Evolutionary conservation across 495 filamentous ascomycete species (phyloP), one percentile per base, ranked within the genome.

Genomic region (Aspergillus conjunctus): DNA sequence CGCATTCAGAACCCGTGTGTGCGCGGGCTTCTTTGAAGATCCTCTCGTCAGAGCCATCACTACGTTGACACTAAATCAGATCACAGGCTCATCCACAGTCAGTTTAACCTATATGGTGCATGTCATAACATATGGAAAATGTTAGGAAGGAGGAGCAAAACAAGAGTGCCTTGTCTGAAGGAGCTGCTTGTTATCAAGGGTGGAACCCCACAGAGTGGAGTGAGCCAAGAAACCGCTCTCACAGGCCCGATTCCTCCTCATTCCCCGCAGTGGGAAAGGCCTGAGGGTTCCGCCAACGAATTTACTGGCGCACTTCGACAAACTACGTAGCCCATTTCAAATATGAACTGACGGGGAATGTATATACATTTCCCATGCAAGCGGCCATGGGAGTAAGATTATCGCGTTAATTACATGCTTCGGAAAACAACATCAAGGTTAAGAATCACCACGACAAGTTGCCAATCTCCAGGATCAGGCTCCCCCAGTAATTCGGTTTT

Each of bases 1-100:
- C 44, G 44, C 44, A 11, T 48, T 48, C 17, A 48, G 44, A 48
- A 48, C 44, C 44, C 44, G 44, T 48, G 44, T 48, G 17, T 48
- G 21, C 17, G 44, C 17, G 7, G 44, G 10, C 17, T 48, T 48
- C 44, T 48, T 48, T 18, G 44, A 48, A 20, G 44, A 48, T 6
- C 44, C 44, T 21, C 18, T 22, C 44, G 18, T 48, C 6, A 17
- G 18, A 11, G 44, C n/a, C 44, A 48, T 48, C 44, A 22, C 44
- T 43, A 17, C 10, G 12, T 43, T 10, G 39, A 48, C 5, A 11
- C n/a, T 11, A 6, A 8, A 21, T 5, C 7, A 1, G 44, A 21
- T 10, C 11, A 21, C 44, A 18, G 20, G 18, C 17, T 48, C 18
- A 48, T 21, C 8, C 18, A 20, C 44, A 5, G 10, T 48, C n/a